Evolutionary conservation across 2,329 filamentous ascomycete species (phyloP).

Genomic region (Colletotrichum lupini): DNA sequence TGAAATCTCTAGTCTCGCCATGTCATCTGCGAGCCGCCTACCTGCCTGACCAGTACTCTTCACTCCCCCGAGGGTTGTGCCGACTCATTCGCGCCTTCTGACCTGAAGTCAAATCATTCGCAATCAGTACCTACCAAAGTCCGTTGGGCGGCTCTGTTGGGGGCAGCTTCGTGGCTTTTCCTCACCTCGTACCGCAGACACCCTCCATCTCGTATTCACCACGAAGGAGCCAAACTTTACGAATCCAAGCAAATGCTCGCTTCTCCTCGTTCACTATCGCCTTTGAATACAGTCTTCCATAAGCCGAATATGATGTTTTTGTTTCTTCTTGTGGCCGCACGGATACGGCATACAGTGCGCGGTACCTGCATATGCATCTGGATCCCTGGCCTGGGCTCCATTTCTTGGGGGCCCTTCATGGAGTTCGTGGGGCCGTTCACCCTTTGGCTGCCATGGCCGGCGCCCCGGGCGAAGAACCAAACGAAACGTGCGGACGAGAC

Average conservation of each 20-base stretch:
- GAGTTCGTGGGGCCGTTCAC: conserved; percentile 9
- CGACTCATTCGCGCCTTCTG: neutral
- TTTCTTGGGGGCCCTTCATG: neutral
- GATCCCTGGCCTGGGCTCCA: neutral
- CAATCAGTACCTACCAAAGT: neutral
- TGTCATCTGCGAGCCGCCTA: neutral
- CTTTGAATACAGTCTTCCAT: neutral
- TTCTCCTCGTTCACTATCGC: neutral
- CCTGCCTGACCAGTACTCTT: neutral
- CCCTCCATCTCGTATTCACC: neutral
- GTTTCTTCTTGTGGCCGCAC: neutral
- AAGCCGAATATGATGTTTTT: neutral
- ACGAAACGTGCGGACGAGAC: conserved; percentile 6
- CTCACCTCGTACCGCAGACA: neutral
- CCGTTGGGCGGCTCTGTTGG: neutral
- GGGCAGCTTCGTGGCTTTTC: neutral
- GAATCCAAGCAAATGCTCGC: neutral
- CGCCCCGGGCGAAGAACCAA: neutral
- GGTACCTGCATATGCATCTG: conserved; percentile 27
- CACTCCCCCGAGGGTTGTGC: too few relatives aligned
- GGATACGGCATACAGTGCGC: conserved; percentile 12
- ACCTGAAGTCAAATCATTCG: neutral
- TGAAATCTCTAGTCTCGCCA: neutral
- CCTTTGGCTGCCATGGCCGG: neutral
- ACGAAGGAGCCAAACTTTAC: neutral